phyloP scores from a whole-genome alignment of 2,329 filamentous ascomycete genomes.

The Epichloe scottii region DNA sequence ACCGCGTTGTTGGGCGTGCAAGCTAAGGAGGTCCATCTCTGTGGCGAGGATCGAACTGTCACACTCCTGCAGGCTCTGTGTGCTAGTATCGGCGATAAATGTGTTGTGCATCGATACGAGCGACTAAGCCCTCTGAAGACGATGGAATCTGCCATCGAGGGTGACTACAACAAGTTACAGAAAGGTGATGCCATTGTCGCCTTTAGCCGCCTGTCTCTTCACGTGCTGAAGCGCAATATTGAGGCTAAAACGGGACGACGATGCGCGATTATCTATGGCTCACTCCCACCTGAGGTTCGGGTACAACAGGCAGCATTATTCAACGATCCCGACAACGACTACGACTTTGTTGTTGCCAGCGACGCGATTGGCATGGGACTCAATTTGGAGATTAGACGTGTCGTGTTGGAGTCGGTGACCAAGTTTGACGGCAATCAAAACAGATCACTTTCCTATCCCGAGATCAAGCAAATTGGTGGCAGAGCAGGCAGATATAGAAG shows the following conservation, averaged over 20 bases:
- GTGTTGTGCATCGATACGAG: slow-evolving; percentile 71
- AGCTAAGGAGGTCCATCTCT: slow-evolving; percentile 83
- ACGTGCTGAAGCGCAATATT: slow-evolving; percentile 65
- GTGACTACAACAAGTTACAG: slow-evolving; percentile 52
- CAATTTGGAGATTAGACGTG: slow-evolving; percentile 81
- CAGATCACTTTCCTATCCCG: slow-evolving; percentile 52
- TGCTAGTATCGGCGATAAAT: slow-evolving; percentile 66
- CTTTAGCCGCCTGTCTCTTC: slow-evolving; percentile 74
- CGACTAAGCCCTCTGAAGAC: slow-evolving; percentile 68
- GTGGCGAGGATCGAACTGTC: slow-evolving; percentile 76
- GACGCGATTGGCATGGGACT: slow-evolving; percentile 97
- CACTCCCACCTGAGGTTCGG: slow-evolving; percentile 81
- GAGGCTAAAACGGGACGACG: slow-evolving; percentile 64
- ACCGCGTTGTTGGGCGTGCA: slow-evolving; percentile 76
- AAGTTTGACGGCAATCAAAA: slow-evolving; percentile 56
- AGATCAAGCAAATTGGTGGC: slow-evolving; percentile 91
- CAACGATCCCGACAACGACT: slow-evolving; percentile 91
- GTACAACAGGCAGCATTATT: slow-evolving; percentile 85
- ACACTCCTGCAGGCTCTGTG: slow-evolving; percentile 68
- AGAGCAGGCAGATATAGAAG: slow-evolving; percentile 78
- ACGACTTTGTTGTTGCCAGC: slow-evolving; percentile 86
- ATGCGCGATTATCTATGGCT: slow-evolving; percentile 88
- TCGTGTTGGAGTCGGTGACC: slow-evolving; percentile 68
- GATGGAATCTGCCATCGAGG: slow-evolving; percentile 48
- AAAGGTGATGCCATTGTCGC: slow-evolving; percentile 88